Base-by-base conservation (phyloP, 768 basidiomycete genomes). In the Chalciporus chontae region DNA sequence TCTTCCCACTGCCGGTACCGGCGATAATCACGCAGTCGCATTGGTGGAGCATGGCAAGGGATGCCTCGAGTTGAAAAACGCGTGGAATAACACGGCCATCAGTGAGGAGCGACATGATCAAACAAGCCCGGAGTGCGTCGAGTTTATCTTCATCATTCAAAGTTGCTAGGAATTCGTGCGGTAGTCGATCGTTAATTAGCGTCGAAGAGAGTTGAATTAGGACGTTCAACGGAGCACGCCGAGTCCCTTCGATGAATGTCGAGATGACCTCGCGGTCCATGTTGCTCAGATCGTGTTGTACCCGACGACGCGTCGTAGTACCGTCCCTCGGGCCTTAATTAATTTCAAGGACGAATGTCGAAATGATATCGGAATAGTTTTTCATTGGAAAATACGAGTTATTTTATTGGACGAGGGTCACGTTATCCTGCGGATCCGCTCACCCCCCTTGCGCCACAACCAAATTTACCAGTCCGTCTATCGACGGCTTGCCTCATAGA, bases 1-100 rank as follows among this genome's bases (percentile, higher is more conserved):
- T 51, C 45, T 51, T 51, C 10, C 42, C 32, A 13, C 27, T 41
- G 3, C 50, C 40, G 4, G 50, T 51, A 11, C 50, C 18, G 11
- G 50, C 40, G 15, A 27, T 37, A 9, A 41, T 42, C 11, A 51
- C 18, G 9, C 8, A 26, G 11, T 51, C 32, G 9, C 14, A 13
- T 31, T 27, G 4, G 36, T 41, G 18, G 2, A 46, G 21, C 18
- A 46, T 13, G 18, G 44, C 44, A 13, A 45, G 50, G 7, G 40
- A 44, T 26, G 42, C 48, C 37, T 43, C 3, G 8, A 49, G 48
- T 18, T 44, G 43, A 21, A 45, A 50, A 14, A 31, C 13, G 2
- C 13, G 24, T 39, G 43, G 43, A 32, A 50, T 21, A 8, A 50
- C 19, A 1, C 13, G 10, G 0, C 27, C 40, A n/a, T 44, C 10